Conservation (phyloP, 2,329 filamentous ascomycete genomes). For the Colletotrichum eremochloae region DNA sequence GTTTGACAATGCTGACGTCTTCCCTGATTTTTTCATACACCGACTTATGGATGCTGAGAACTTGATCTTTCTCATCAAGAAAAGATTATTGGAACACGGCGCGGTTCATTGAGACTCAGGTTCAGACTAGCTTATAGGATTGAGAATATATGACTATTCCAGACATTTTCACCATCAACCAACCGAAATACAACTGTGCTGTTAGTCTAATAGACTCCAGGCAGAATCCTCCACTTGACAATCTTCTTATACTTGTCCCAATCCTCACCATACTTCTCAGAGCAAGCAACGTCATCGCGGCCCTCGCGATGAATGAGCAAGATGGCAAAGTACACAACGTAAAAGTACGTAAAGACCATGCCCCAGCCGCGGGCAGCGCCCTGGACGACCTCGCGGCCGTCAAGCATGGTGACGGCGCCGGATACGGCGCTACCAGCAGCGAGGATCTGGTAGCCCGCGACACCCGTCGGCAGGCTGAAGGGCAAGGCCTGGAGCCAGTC, state of each 20-base stretch:
- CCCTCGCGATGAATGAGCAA: constrained; percentile 84
- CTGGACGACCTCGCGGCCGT: constrained; percentile 70
- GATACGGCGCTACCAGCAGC: constrained; percentile 50
- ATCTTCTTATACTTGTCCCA: constrained; percentile 83
- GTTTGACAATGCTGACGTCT: too few relatives aligned
- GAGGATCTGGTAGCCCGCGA: constrained; percentile 73
- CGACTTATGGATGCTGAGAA: rapidly evolving
- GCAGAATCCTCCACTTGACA: constrained; percentile 81
- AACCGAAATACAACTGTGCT: too few relatives aligned
- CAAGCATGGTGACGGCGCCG: constrained; percentile 59
- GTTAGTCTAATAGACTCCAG: constrained; percentile 74
- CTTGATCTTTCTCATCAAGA: not conserved
- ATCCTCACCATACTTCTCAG: constrained; percentile 83
- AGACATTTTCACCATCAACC: too few relatives aligned
- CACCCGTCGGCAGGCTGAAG: constrained; percentile 76
- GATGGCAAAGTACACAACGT: constrained; percentile 84
- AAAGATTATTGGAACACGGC: not conserved
- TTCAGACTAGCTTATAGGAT: too few relatives aligned
- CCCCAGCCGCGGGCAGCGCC: constrained; percentile 80
- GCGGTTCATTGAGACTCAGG: too few relatives aligned
- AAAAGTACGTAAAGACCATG: constrained; percentile 87
- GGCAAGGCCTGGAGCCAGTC: constrained; percentile 82
- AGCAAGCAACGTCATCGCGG: constrained; percentile 85
- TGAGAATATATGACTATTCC: too few relatives aligned
- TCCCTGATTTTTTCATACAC: too few relatives aligned